Evolutionary conservation across 306 rosid genomes (phyloP), one percentile per base, ranked within the genome.

Genomic region (Lathyrus sativus): DNA sequence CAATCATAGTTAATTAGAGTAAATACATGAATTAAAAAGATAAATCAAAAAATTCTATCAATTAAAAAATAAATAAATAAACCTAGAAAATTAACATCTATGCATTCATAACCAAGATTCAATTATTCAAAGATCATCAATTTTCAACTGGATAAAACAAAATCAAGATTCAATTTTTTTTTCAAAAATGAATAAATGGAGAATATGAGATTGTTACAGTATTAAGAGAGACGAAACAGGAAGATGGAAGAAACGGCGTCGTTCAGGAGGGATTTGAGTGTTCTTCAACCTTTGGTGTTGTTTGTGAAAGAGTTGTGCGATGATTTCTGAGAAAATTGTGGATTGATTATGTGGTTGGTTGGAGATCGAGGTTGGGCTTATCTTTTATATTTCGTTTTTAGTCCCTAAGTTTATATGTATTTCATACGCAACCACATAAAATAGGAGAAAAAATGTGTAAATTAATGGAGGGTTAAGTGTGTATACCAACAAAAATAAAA

Each of bases 321-420:
- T 69, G 66, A 59, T 43, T 76, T 53, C 37, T 58, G 55, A 74
- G 43, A 31, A 19, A 70, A 65, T 22, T 26, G 62, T 59, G 63
- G 70, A 75, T 18, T 26, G 79, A 60, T n/a, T 67, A 3, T 24
- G 79, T 33, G 26, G 41, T 35, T 70, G 56, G 61, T 44, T 74
- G 51, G 46, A 55, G 12, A 67, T 51, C 11, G 31, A 28, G 22
- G 49, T 59, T 19, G 51, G 12, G 53, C 74, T 69, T 68, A 51
- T 70, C 66, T 44, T 61, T 53, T 42, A 53, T 75, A 75, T 61
- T 75, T 68, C 7, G 33, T 10, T 24, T 50, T 50, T 50, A 50
- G 29, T 50, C 56, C 56, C 0, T 50, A 50, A 18, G 9, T 50
- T 3, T 9, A 9, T 50, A 24, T 50, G 19, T 50, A 50, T 50